Evolutionary conservation across 306 rosid species (phyloP), one percentile per base, ranked within the genome.

Genomic region (Vigna trinervia): DNA sequence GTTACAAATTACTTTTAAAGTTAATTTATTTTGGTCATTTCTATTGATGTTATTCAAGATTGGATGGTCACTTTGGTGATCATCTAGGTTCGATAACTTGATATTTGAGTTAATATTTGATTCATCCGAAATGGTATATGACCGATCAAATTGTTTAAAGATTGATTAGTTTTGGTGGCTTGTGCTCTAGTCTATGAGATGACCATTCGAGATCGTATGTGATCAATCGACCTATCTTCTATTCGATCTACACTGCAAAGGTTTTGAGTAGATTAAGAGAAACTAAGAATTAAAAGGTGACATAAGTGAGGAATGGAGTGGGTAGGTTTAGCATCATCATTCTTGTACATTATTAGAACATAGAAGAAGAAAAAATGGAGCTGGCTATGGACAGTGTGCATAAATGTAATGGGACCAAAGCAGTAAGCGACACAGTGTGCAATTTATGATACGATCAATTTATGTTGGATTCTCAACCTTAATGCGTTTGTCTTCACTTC

Each of bases 361-460:
- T 68, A 26, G 28, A 74, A 74, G 79, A 19, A 38, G 80, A 67
- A 15, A 19, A 63, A 61, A 23, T 1, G 61, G 30, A 10, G 19
- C n/a, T 12, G 56, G 45, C 45, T 39, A 51, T 45, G 38, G 47
- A 62, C 54, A 14, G 4, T n/a, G 69, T 22, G 2, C 23, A 45
- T 82, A 70, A 82, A 82, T 76, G 81, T 76, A 7, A 71, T 70
- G 85, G 81, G 85, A 76, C 85, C 85, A 19, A 34, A 5, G 47
- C 61, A 48, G 67, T 5, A 41, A 60, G 22, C 19, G 26, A 66
- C 36, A 26, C 46, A 26, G 28, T 17, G 19, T 0, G 46, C 38
- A 75, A 75, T 75, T 81, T 50, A 69, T 50, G 71, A 26, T 3
- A 19, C 2, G 60, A 47, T 46, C 20, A 50, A 67, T 47, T 50